Evolutionary conservation across 139 green algal species (phyloP), one percentile per base, ranked within the genome.

Genomic region (Chlorella sp.): DNA sequence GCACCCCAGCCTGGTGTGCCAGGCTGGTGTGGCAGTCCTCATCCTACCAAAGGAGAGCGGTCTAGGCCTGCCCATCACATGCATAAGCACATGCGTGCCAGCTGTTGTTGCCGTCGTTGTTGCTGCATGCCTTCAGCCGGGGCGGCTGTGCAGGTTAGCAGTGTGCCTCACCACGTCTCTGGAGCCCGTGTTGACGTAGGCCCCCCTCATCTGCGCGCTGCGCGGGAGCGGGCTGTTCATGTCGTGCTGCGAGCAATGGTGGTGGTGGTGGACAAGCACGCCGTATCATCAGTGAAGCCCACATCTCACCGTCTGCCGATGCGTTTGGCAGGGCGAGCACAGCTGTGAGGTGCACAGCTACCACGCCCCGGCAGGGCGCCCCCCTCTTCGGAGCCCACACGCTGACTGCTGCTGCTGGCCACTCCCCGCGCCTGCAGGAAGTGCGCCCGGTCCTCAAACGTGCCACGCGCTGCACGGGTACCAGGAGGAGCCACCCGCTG

Each of bases 131-230:
- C n/a, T n/a, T n/a, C n/a, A n/a, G n/a, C n/a, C n/a, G n/a, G n/a
- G n/a, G n/a, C n/a, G n/a, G n/a, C n/a, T n/a, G n/a, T n/a, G n/a
- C n/a, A n/a, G n/a, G n/a, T n/a, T n/a, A n/a, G n/a, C n/a, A n/a
- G n/a, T n/a, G n/a, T n/a, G n/a, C n/a, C n/a, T n/a, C n/a, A n/a
- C n/a, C n/a, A 67, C 34, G 61, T 67, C 61, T 17, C 61, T 26
- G n/a, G 61, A 67, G 23, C 63, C 63, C 3, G 27, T 51, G 63
- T 69, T 69, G 32, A 69, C 31, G 63, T 69, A 69, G 2, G 63
- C 63, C 63, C 63, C 63, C 6, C 63, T 31, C 63, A 69, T 69
- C 6, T 14, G 31, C 10, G 63, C 63, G 20, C 20, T 32, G 14
- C 63, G 31, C 20, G 63, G 63, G 5, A 49, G 6, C 2, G 63